phyloP scores from a whole-genome alignment of 768 basidiomycete species.

The Sistotremastrum suecicum region DNA sequence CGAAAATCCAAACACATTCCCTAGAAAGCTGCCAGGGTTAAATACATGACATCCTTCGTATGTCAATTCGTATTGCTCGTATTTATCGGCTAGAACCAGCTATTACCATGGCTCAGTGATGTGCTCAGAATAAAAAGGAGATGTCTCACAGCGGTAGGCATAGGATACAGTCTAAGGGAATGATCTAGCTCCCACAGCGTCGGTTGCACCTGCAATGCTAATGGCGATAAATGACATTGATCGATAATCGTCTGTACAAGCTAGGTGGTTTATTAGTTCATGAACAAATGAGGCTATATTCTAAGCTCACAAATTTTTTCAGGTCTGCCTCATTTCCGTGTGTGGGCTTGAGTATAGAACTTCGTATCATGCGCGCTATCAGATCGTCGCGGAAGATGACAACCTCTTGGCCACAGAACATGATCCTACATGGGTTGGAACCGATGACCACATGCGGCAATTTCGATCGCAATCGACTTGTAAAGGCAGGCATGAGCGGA shows the following conservation, averaged over 20 bases:
- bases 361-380: conserved; percentile 89
- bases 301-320: conserved; percentile 68
- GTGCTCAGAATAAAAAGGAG: background rate
- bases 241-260: conserved; percentile 94
- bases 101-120: conserved; percentile 18
- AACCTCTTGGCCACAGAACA: conserved; percentile 92
- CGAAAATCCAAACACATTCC: conserved; percentile 72
- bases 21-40: conserved; percentile 89
- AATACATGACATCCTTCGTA: conserved; percentile 98
- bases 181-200: conserved; percentile 86
- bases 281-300: background rate
- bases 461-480: conserved; percentile 49
- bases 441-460: conserved; percentile 74
- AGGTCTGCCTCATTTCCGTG: conserved; percentile 56
- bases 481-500: conserved; percentile 64
- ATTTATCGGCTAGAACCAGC: conserved; percentile 92
- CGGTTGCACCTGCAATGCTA: conserved; percentile 75
- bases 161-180: conserved; percentile 79
- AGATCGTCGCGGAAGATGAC: conserved; percentile 86
- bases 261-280: conserved; percentile 23
- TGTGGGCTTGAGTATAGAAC: conserved; percentile 78
- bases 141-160: conserved; percentile 71
- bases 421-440: conserved; percentile 86
- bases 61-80: conserved; percentile 89
- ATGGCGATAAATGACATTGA: conserved; percentile 85